phyloP scores from a whole-genome alignment of 2,329 filamentous ascomycete genomes.

The Stagonosporopsis vannaccii region DNA sequence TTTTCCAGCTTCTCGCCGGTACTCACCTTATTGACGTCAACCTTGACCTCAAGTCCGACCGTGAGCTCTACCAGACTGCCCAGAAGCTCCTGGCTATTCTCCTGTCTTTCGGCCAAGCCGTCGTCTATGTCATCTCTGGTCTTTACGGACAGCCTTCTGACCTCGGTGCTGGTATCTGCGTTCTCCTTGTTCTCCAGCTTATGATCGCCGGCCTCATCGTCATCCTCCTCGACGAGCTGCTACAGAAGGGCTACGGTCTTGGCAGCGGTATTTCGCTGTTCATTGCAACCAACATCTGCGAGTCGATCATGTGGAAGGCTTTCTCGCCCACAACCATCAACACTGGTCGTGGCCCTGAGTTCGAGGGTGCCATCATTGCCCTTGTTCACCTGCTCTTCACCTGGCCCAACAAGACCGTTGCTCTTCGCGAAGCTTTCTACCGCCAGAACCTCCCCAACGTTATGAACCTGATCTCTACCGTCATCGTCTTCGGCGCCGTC shows the following conservation, averaged over 20 bases:
- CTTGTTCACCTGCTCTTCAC: constrained; percentile 98
- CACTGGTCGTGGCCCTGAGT: constrained; percentile 98
- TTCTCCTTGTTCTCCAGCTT: constrained; percentile 96
- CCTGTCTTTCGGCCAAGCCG: constrained; percentile 95
- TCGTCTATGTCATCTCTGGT: constrained; percentile 92
- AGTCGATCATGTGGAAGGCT: constrained; percentile 99
- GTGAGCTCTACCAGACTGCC: constrained; percentile 99
- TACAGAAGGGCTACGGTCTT: constrained; percentile 99
- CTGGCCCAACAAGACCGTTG: constrained; percentile 99
- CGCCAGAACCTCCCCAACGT: constrained; percentile 99
- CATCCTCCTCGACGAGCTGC: constrained; percentile 97
- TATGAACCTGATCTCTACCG: constrained; percentile 95
- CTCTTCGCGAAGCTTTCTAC: constrained; percentile 98
- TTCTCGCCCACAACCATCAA: constrained; percentile 99
- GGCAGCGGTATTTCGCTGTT: constrained; percentile 99
- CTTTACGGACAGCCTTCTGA: constrained; percentile 97
- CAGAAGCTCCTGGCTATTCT: constrained; percentile 94
- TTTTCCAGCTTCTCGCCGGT: constrained; percentile 99
- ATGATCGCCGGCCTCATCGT: constrained; percentile 98
- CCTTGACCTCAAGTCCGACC: constrained; percentile 99
- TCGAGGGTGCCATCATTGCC: constrained; percentile 97
- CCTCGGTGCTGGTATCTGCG: constrained; percentile 96
- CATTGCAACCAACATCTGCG: constrained; percentile 99
- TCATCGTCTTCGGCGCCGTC: constrained; percentile 92
- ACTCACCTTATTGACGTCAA: constrained; percentile 99